Conservation (phyloP, 768 basidiomycete species). For the Boletus huronensis region DNA sequence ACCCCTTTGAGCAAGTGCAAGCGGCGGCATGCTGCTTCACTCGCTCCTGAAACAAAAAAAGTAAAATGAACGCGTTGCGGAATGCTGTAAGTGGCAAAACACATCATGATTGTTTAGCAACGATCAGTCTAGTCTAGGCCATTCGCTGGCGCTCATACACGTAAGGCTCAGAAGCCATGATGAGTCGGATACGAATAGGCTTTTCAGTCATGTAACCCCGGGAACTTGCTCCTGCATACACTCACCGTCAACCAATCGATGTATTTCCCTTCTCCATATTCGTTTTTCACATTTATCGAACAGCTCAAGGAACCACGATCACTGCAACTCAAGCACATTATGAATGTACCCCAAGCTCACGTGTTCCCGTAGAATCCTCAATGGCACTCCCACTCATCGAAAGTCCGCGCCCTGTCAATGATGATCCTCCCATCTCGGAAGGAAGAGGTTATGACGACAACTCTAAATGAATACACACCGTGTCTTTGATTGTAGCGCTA, state of each 20-base stretch:
- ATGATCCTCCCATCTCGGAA: neutral
- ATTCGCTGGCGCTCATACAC: neutral
- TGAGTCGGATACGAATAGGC: neutral
- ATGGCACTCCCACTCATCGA: neutral
- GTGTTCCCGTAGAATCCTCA: neutral
- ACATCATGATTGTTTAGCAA: neutral
- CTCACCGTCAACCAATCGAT: neutral
- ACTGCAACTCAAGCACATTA: neutral
- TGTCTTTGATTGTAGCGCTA: neutral
- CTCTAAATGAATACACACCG: conserved; percentile 1
- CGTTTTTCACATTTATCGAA: neutral
- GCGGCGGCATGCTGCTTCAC: neutral
- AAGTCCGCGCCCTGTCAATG: neutral
- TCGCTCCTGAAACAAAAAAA: neutral
- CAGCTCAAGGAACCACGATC: neutral
- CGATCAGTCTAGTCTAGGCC: neutral
- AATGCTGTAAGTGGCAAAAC: neutral
- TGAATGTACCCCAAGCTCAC: neutral
- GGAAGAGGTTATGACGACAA: neutral
- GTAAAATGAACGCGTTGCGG: neutral
- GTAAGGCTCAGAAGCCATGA: neutral
- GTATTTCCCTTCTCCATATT: neutral
- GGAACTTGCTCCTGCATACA: neutral
- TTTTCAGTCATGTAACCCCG: neutral
- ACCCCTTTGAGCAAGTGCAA: neutral